phyloP scores from a whole-genome alignment of 331 rosid genomes.

The Malus hybrid region DNA sequence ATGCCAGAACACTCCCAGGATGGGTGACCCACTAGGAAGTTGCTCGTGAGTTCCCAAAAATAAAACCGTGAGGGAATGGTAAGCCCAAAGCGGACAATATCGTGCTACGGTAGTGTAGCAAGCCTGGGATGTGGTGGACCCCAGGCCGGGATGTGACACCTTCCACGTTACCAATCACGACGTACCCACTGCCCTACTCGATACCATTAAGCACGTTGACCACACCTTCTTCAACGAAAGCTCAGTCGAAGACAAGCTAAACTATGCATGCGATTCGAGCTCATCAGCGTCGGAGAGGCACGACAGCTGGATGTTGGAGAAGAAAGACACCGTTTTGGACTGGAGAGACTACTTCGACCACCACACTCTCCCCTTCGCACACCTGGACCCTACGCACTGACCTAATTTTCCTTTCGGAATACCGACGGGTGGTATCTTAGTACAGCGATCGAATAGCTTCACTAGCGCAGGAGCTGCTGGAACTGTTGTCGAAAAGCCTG shows the following conservation, averaged over 20 bases:
- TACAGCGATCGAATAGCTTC: slow-evolving; percentile 46
- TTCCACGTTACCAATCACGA: slow-evolving; percentile 79
- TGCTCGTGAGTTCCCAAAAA: no score
- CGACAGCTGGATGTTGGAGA: slow-evolving; percentile 68
- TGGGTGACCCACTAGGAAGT: no score
- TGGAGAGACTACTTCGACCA: slow-evolving; percentile 96
- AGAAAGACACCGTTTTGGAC: slow-evolving; percentile 42
- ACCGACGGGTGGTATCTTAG: slow-evolving; percentile 32
- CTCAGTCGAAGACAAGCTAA: slow-evolving; percentile 49
- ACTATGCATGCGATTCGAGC: slow-evolving; percentile 41
- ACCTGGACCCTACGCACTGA: slow-evolving; percentile 71
- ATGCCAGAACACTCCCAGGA: no score
- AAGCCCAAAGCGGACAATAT: no score
- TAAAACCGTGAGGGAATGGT: no score
- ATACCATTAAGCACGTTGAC: slow-evolving; percentile 34
- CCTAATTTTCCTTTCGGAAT: slow-evolving; percentile 50
- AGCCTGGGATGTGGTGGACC: no score
- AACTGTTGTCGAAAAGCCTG: slow-evolving; percentile 56
- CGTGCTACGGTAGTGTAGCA: no score
- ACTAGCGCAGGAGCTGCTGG: slow-evolving; percentile 54
- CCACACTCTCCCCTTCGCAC: slow-evolving; percentile 74
- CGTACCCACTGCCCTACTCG: slow-evolving; percentile 37
- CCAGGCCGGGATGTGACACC: no score
- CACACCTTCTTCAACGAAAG: slow-evolving; percentile 56
- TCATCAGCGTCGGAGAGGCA: slow-evolving; percentile 73